Percentiles rank a stretch among this genome's conserved stretches.
Conservation (phyloP, 2,329 filamentous ascomycete species). For the Hansfordia pulvinata region DNA sequence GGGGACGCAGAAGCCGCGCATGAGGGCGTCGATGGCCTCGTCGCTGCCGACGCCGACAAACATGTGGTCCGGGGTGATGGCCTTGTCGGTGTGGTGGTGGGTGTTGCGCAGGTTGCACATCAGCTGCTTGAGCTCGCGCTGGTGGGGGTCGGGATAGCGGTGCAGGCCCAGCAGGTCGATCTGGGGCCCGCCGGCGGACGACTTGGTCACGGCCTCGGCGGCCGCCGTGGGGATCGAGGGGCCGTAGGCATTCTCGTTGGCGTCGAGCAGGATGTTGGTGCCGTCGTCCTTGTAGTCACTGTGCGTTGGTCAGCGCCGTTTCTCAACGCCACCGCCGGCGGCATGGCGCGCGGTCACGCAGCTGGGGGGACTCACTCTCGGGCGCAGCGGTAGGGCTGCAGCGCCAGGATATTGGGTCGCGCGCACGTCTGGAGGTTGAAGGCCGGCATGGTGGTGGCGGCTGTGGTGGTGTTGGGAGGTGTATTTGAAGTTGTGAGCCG, state of each 20-base stretch:
- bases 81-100: constrained; percentile 61
- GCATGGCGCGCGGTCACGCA: constrained; percentile 2
- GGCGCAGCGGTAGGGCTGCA: constrained; percentile 71
- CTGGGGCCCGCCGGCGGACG: constrained; percentile 32
- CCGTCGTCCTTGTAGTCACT: constrained; percentile 99
- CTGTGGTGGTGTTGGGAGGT: neutral
- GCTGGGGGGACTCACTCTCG: constrained; percentile 49
- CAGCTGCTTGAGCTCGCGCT: constrained; percentile 69
- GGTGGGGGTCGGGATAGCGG: constrained; percentile 94
- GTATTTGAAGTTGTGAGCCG: no score
- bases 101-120: constrained; percentile 83
- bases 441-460: constrained; percentile 32
- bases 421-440: constrained; percentile 66
- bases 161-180: constrained; percentile 74
- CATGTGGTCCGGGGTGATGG: constrained; percentile 66
- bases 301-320: constrained; percentile 16
- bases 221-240: constrained; percentile 53
- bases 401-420: constrained; percentile 60
- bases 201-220: constrained; percentile 25
- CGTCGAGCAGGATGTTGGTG: constrained; percentile 88
- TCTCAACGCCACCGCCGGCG: no score
- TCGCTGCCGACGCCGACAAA: constrained; percentile 95
- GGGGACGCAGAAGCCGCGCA: constrained; percentile 86
- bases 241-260: constrained; percentile 94
- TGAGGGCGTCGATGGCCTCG: constrained; percentile 88